Conservation (phyloP, 441 rosid genomes). For the Breynia disticha region DNA sequence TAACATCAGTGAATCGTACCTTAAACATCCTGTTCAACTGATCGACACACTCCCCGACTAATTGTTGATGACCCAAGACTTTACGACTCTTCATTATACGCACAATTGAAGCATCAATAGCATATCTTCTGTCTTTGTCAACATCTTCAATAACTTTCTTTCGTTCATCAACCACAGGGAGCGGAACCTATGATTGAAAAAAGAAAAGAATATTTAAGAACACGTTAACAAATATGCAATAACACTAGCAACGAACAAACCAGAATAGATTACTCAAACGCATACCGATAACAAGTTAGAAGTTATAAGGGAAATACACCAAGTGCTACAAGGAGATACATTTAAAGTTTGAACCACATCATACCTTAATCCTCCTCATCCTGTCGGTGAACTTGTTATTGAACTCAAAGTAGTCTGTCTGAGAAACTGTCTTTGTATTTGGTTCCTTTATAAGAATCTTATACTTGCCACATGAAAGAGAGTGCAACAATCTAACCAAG, state of each 20-base stretch:
- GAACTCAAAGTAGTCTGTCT: slow-evolving; percentile 60
- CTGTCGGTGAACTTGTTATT: slow-evolving; percentile 75
- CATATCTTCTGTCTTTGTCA: slow-evolving; percentile 79
- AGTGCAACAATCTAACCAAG: slow-evolving; percentile 77
- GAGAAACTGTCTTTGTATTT: slow-evolving; percentile 54
- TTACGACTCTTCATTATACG: slow-evolving; percentile 96
- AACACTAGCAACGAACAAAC: neutral
- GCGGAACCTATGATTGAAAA: slow-evolving; percentile 51
- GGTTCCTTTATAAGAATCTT: slow-evolving; percentile 85
- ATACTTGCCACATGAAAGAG: slow-evolving; percentile 85
- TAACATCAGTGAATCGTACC: slow-evolving; percentile 29
- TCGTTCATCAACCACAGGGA: slow-evolving; percentile 88
- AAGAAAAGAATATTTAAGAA: neutral
- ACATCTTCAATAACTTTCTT: slow-evolving; percentile 89
- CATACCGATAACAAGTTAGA: neutral
- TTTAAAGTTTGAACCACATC: slow-evolving; percentile 1
- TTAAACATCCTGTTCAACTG: slow-evolving; percentile 91
- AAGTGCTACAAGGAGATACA: neutral
- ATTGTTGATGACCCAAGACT: slow-evolving; percentile 70
- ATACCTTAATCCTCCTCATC: slow-evolving; percentile 94
- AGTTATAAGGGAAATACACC: neutral
- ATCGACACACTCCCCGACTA: slow-evolving; percentile 83
- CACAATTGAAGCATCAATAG: slow-evolving; percentile 92
- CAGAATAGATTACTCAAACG: no score
- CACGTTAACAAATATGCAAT: neutral